These are phyloP conservation scores for Pseudogymnoascus destructans DNA, from an alignment of 2,329 filamentous ascomycete species.

Conservation along the genomic window DNA sequence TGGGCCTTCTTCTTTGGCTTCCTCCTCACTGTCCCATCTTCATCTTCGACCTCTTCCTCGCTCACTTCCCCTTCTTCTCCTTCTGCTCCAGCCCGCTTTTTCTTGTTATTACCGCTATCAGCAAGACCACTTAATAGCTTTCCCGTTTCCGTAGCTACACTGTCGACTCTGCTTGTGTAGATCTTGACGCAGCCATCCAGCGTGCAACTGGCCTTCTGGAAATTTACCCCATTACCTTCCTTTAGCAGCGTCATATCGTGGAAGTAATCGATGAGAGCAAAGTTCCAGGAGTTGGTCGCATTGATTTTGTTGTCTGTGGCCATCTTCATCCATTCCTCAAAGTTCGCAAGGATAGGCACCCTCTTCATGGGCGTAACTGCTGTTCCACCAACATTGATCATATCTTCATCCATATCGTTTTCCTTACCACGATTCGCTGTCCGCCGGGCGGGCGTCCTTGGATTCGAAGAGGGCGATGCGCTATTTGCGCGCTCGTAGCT, in stretches of 20 bases:
- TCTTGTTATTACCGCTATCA: constrained; percentile 64
- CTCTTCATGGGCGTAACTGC: constrained; percentile 92
- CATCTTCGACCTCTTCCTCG: constrained; percentile 49
- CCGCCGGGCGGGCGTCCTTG: constrained; percentile 38
- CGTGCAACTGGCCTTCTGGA: constrained; percentile 95
- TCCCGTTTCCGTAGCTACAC: constrained; percentile 92
- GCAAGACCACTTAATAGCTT: constrained; percentile 88
- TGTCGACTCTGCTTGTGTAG: constrained; percentile 96
- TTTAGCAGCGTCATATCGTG: constrained; percentile 97
- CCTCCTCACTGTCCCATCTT: constrained; percentile 38
- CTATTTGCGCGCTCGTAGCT: constrained; percentile 46
- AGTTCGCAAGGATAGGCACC: constrained; percentile 90
- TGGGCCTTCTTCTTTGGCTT: constrained; percentile 62
- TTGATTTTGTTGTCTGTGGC: constrained; percentile 99
- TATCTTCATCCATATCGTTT: constrained; percentile 40
- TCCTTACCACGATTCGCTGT: constrained; percentile 28
- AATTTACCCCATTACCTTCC: constrained; percentile 94
- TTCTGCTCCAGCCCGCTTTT: constrained; percentile 56
- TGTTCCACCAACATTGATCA: constrained; percentile 54
- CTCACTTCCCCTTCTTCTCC: constrained; percentile 46
- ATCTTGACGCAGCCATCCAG: constrained; percentile 98
- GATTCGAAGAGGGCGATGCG: constrained; percentile 38
- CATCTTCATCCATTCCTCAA: constrained; percentile 99
- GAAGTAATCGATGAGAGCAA: constrained; percentile 99
- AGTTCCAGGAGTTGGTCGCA: constrained; percentile 96